phyloP scores from a whole-genome alignment of 495 filamentous ascomycete species.

The Xylaria venustula region DNA sequence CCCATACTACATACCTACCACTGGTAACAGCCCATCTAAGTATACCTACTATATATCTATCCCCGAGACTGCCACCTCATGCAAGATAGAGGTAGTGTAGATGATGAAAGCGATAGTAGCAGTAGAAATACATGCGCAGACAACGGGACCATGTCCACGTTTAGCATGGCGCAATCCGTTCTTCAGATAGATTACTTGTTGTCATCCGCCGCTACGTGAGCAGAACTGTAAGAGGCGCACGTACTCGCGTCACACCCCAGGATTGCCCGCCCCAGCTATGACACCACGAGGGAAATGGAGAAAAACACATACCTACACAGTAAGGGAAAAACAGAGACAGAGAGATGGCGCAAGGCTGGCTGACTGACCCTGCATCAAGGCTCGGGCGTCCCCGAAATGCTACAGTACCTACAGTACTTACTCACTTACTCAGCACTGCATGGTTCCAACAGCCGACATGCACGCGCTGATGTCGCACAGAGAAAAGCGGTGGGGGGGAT shows the following conservation, averaged over 20 bases:
- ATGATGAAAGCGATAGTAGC: neutral
- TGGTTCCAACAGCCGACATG: neutral
- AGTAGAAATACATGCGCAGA: too few relatives aligned
- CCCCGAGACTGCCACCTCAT: neutral
- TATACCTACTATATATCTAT: neutral
- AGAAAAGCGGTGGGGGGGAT: slow-evolving; percentile 13
- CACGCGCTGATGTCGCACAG: neutral
- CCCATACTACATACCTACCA: neutral
- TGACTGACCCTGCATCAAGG: slow-evolving; percentile 17
- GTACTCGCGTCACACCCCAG: too few relatives aligned
- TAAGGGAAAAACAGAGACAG: neutral
- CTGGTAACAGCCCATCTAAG: neutral
- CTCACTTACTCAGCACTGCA: slow-evolving; percentile 11
- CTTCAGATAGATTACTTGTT: too few relatives aligned
- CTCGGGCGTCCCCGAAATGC: slow-evolving; percentile 16
- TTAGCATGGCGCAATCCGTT: too few relatives aligned
- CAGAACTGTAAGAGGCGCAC: too few relatives aligned
- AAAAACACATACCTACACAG: too few relatives aligned
- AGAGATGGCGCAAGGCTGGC: slow-evolving; percentile 1
- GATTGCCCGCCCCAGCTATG: too few relatives aligned
- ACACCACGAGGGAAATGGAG: too few relatives aligned
- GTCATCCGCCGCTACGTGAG: too few relatives aligned
- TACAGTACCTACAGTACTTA: too few relatives aligned
- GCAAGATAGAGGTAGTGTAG: neutral
- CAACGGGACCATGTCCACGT: too few relatives aligned